Percentiles rank a stretch among this genome's conserved stretches.
Conservation (phyloP, 305 asterid species). For the Ilex paraguariensis region DNA sequence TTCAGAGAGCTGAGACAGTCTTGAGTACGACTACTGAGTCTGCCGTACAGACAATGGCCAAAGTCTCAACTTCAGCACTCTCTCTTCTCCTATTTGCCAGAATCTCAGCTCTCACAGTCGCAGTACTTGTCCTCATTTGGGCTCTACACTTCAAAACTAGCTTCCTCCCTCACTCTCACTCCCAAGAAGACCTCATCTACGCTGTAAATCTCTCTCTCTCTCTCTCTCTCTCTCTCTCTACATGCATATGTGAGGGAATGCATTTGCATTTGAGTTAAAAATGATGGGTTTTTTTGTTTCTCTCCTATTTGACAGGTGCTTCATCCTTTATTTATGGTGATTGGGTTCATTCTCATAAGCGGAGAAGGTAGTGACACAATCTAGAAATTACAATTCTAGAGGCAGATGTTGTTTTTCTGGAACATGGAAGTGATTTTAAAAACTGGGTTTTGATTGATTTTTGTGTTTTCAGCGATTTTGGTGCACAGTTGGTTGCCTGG, state of each 20-base stretch:
- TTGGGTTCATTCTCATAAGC: conserved; percentile 80
- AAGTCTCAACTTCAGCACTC: conserved; percentile 23
- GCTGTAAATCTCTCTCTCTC: conserved; percentile 30
- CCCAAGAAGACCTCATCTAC: conserved; percentile 55
- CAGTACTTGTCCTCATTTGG: conserved; percentile 68
- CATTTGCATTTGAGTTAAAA: conserved; percentile 9
- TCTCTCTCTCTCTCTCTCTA: conserved; percentile 6
- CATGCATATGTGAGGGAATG: conserved; percentile 1
- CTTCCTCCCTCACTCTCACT: conserved; percentile 46
- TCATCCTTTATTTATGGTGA: conserved; percentile 87
- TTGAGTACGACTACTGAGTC: no score
- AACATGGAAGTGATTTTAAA: conserved; percentile 6
- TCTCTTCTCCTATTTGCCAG: conserved; percentile 50
- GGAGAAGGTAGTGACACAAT: conserved; percentile 55
- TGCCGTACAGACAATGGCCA: conserved; percentile 25
- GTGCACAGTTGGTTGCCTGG: conserved; percentile 89
- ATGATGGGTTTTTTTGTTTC: neutral
- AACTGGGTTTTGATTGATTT: conserved; percentile 15
- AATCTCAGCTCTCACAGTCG: conserved; percentile 55
- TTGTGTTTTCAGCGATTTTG: conserved; percentile 54
- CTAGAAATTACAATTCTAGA: neutral
- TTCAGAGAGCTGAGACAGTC: no score
- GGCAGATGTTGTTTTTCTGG: conserved; percentile 1
- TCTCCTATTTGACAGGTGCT: conserved; percentile 41
- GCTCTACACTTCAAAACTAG: conserved; percentile 60